Conservation (phyloP, 176 grass and related monocot genomes). For the Musa schizocarpa region DNA sequence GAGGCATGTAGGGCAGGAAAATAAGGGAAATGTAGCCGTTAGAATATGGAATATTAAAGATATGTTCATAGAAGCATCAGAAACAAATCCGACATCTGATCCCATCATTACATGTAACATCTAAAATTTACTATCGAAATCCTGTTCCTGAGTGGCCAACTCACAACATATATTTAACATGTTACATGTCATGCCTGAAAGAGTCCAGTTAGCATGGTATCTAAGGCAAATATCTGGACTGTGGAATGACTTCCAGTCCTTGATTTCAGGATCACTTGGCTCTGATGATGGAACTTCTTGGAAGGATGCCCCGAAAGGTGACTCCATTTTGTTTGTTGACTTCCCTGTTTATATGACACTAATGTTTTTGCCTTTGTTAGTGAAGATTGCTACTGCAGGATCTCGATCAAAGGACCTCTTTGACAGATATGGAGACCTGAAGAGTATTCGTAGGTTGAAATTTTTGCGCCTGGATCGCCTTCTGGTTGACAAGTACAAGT, state of each 20-base stretch:
- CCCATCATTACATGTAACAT: no score
- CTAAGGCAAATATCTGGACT: no score
- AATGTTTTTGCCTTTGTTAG: conserved; percentile 2
- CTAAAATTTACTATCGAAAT: no score
- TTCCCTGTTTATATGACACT: background rate
- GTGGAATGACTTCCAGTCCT: background rate
- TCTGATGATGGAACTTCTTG: conserved; percentile 85
- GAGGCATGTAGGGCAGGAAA: no score
- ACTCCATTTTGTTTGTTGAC: background rate
- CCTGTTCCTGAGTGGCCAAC: no score
- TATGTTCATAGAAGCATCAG: no score
- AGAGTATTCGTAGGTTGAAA: conserved; percentile 59
- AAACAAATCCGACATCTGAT: no score
- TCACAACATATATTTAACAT: background rate
- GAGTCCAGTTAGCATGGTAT: background rate
- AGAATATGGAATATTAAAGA: no score
- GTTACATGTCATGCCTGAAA: background rate
- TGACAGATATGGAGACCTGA: conserved; percentile 68
- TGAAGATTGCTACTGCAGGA: conserved; percentile 59
- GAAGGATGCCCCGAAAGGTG: conserved; percentile 85
- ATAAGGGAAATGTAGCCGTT: no score
- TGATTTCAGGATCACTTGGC: conserved; percentile 75
- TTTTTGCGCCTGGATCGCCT: conserved; percentile 49
- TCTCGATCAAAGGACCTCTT: conserved; percentile 73
- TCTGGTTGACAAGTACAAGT: conserved; percentile 56